Percentiles rank a stretch among this genome's conserved stretches.
Conservation (phyloP, 2,329 filamentous ascomycete species). For the Elsinoe fawcettii region DNA sequence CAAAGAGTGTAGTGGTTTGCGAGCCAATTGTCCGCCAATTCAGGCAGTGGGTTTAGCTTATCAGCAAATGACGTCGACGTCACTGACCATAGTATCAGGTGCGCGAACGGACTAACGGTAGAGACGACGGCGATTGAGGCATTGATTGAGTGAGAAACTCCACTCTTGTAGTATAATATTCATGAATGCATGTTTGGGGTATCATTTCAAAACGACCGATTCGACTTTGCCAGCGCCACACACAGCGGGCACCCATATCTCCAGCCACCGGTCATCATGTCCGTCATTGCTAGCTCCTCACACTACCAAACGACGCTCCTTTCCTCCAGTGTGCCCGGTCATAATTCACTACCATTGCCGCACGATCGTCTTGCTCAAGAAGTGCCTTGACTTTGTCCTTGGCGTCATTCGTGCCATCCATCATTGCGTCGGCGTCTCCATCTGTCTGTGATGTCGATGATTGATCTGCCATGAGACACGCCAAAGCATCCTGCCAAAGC, state of each 20-base stretch:
- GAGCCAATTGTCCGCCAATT: slow-evolving; percentile 52
- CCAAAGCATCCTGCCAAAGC: slow-evolving; percentile 51
- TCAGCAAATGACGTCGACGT: slow-evolving; percentile 17
- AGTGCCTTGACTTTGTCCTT: slow-evolving; percentile 23
- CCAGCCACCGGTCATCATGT: neutral
- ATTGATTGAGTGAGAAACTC: slow-evolving; percentile 7
- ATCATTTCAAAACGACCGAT: neutral
- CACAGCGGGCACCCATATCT: neutral
- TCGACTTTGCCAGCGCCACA: too few species aligned
- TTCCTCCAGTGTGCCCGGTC: slow-evolving; percentile 53
- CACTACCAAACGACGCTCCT: slow-evolving; percentile 22
- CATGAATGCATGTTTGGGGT: neutral
- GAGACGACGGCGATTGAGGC: slow-evolving; percentile 45
- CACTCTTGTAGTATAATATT: neutral
- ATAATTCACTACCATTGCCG: slow-evolving; percentile 49
- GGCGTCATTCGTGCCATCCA: slow-evolving; percentile 23
- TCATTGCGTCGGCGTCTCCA: slow-evolving; percentile 24
- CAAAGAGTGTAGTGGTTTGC: slow-evolving; percentile 42
- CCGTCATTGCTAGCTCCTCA: neutral
- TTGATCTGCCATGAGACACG: slow-evolving; percentile 37
- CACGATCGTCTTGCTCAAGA: slow-evolving; percentile 25
- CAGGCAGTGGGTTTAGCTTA: slow-evolving; percentile 42
- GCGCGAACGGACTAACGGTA: slow-evolving; percentile 49
- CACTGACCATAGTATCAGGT: slow-evolving; percentile 29
- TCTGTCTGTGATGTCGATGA: slow-evolving; percentile 16